Evolutionary conservation across 331 rosid species (phyloP).

Genomic region (Acacia pycnantha): DNA sequence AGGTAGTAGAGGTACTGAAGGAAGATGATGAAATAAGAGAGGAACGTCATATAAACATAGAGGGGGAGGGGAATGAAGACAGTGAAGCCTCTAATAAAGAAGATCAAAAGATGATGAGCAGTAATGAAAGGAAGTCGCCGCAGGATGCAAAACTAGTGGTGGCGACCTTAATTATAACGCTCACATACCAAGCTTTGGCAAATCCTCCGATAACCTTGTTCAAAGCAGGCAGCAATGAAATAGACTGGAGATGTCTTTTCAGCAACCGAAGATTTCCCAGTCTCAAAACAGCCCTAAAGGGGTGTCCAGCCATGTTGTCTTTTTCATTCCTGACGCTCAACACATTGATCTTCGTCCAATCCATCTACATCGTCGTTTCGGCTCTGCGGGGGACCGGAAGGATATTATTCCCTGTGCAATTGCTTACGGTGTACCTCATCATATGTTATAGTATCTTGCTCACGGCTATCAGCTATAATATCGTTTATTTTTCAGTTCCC

Average conservation of each 20-base stretch:
- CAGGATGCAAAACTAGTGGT: neutral
- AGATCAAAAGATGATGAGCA: too few relatives aligned
- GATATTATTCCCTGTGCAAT: too few relatives aligned
- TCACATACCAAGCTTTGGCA: neutral
- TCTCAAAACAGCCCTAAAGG: neutral
- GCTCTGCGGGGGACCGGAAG: too few relatives aligned
- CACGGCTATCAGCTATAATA: too few relatives aligned
- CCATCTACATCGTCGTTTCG: rapidly evolving
- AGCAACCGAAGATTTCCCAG: rapidly evolving
- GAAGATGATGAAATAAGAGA: neutral
- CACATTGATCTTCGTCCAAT: neutral
- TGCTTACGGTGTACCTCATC: too few relatives aligned
- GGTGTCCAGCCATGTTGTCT: neutral
- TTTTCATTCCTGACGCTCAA: neutral
- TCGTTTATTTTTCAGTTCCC: too few relatives aligned
- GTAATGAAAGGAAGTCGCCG: neutral
- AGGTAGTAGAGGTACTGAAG: neutral
- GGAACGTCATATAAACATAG: neutral
- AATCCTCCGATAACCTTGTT: neutral
- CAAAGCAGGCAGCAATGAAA: neutral
- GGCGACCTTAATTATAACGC: neutral
- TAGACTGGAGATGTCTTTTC: neutral
- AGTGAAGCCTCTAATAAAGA: neutral
- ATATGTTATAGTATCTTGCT: too few relatives aligned
- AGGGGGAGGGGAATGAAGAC: neutral